phyloP scores from a whole-genome alignment of 2,329 filamentous ascomycete genomes.

The Magnaporthiopsis incrustans region DNA sequence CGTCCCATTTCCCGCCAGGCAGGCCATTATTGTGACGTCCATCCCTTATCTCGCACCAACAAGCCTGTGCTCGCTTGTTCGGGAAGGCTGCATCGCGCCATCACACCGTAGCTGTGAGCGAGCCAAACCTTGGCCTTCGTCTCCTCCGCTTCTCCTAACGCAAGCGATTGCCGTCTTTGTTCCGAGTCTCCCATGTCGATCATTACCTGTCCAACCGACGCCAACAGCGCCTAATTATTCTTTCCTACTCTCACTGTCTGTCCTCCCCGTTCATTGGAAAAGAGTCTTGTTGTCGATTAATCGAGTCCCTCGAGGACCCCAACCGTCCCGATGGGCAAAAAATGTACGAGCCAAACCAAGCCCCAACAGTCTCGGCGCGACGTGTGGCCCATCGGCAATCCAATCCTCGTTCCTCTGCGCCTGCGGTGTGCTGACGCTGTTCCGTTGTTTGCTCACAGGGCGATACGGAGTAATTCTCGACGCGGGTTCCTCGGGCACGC shows the following conservation, averaged over 20 bases:
- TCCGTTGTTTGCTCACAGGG: constrained; percentile 26
- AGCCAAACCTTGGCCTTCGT: background rate
- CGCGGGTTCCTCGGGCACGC: constrained; percentile 94
- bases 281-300: background rate
- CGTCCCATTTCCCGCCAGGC: background rate
- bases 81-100: background rate
- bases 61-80: background rate
- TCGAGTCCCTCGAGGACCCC: constrained; percentile 2
- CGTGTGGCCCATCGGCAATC: background rate
- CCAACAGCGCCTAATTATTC: background rate
- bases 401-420: background rate
- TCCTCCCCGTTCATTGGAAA: background rate
- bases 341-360: background rate
- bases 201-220: background rate
- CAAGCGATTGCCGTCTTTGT: background rate
- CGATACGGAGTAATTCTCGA: constrained; percentile 93
- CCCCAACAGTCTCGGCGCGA: background rate
- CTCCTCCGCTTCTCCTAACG: background rate
- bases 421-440: constrained; percentile 6
- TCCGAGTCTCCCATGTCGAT: background rate
- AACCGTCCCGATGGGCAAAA: constrained; percentile 6
- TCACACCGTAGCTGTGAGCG: background rate
- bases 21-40: background rate
- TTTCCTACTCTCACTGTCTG: background rate
- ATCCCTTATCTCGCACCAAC: background rate